Percentiles rank a stretch among this genome's conserved stretches.
Conservation (phyloP, 2,329 filamentous ascomycete genomes). For the Penicillium sp. region DNA sequence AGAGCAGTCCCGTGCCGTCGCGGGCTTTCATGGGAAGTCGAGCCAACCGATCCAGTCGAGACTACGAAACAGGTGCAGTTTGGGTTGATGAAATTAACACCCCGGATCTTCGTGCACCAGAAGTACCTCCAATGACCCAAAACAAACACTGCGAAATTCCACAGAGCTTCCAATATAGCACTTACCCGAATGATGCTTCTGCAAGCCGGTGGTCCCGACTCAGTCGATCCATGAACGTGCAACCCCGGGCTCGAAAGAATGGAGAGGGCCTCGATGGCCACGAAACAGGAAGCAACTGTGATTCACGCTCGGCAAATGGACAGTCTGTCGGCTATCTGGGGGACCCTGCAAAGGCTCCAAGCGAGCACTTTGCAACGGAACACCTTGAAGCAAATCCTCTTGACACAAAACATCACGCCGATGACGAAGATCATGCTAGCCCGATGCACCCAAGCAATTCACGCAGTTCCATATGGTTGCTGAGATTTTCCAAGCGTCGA, state of each 20-base stretch:
- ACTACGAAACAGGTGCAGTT: not conserved
- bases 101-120: conserved; percentile 1
- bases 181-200: not conserved
- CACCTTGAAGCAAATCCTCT: conserved; percentile 1
- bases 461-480: conserved; percentile 12
- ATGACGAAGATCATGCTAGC: conserved; percentile 4
- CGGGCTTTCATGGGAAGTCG: conserved; percentile 1
- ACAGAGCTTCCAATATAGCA: conserved; percentile 2
- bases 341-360: conserved; percentile 1
- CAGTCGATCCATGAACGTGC: conserved; percentile 3
- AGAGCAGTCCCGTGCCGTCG: conserved; percentile 1
- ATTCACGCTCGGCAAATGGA: not conserved
- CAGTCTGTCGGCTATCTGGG: not conserved
- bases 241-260: not conserved
- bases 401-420: not conserved
- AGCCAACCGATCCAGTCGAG: conserved; percentile 1
- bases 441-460: conserved; percentile 7
- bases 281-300: not conserved
- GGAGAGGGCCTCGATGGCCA: not conserved
- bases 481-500: conserved; percentile 12
- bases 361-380: not conserved
- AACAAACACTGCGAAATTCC: conserved; percentile 5
- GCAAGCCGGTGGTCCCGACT: conserved; percentile 1
- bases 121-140: conserved; percentile 3
- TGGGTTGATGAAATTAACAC: not conserved